Conservation (phyloP, 2,329 filamentous ascomycete genomes). For the Leptographium radiaticola region DNA sequence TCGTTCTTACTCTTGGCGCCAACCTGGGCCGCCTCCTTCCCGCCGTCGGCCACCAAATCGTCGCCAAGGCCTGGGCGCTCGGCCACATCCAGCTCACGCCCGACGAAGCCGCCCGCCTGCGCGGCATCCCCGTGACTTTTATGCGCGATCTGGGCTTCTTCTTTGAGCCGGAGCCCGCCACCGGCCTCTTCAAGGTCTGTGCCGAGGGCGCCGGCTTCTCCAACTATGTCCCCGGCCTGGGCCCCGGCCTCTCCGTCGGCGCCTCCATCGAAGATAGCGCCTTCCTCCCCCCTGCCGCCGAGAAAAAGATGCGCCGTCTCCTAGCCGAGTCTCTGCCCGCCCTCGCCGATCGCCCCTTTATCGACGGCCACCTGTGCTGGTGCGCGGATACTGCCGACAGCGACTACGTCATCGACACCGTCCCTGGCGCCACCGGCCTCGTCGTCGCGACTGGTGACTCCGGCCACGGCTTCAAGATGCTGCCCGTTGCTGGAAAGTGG, state of each 20-base stretch:
- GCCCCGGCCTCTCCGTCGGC: slow-evolving; percentile 16
- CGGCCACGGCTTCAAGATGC: slow-evolving; percentile 50
- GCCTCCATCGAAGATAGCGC: slow-evolving; percentile 26
- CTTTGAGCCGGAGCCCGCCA: slow-evolving; percentile 49
- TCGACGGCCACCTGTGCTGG: slow-evolving; percentile 47
- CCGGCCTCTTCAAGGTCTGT: slow-evolving; percentile 46
- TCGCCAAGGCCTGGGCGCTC: slow-evolving; percentile 45
- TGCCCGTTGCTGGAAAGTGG: slow-evolving; percentile 45
- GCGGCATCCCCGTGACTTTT: slow-evolving; percentile 47
- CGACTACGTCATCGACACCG: slow-evolving; percentile 46
- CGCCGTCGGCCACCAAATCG: slow-evolving; percentile 32
- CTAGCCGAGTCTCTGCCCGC: slow-evolving; percentile 37
- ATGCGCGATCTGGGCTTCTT: slow-evolving; percentile 51
- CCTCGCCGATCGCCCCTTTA: slow-evolving; percentile 40
- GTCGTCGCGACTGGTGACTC: slow-evolving; percentile 44
- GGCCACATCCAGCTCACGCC: slow-evolving; percentile 44
- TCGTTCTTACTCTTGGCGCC: slow-evolving; percentile 25
- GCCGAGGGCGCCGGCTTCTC: slow-evolving; percentile 45
- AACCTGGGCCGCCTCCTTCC: slow-evolving; percentile 31
- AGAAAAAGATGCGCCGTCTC: slow-evolving; percentile 35
- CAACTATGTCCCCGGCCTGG: slow-evolving; percentile 12
- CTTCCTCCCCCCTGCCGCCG: slow-evolving; percentile 40
- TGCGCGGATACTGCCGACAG: slow-evolving; percentile 48
- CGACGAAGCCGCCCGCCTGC: slow-evolving; percentile 37
- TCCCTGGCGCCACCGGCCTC: slow-evolving; percentile 35